Percentiles rank a stretch among this genome's conserved stretches.
Conservation (phyloP, 2,329 filamentous ascomycete species). For the Neurospora sp. region DNA sequence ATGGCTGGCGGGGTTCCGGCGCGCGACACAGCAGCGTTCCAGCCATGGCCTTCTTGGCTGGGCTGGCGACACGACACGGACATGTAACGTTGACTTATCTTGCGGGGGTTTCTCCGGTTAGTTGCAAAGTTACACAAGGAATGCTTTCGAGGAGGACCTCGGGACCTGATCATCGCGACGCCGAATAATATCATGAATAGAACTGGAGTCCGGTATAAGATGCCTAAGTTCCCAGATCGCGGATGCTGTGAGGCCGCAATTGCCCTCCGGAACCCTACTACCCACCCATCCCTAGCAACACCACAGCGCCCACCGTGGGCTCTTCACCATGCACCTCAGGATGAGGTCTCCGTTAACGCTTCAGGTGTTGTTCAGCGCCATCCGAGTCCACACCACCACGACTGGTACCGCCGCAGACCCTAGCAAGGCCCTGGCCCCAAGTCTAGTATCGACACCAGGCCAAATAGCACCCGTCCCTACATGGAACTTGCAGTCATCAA, state of each 20-base stretch:
- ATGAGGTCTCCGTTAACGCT: neutral
- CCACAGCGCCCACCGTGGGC: neutral
- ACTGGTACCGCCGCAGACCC: neutral
- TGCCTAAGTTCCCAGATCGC: neutral
- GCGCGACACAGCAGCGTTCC: neutral
- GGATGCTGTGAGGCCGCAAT: neutral
- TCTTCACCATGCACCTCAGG: neutral
- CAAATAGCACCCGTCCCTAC: conserved; percentile 26
- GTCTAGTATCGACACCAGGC: conserved; percentile 18
- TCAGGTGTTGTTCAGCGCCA: neutral
- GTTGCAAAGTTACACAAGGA: neutral
- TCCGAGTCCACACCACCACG: neutral
- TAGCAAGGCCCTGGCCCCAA: neutral
- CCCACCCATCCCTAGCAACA: neutral
- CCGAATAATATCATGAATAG: neutral
- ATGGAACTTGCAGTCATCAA: conserved; percentile 41
- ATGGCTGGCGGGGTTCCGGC: neutral
- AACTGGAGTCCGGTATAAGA: neutral
- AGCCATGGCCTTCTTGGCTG: neutral
- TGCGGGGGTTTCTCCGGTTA: neutral
- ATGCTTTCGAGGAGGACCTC: neutral
- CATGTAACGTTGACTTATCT: neutral
- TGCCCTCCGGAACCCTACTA: neutral
- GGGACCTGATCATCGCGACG: neutral
- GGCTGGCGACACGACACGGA: neutral